Percentiles rank a stretch among this genome's conserved stretches.
Conservation (phyloP, 192 early-diverging fungal species). For the Chytriomyces sp. region DNA sequence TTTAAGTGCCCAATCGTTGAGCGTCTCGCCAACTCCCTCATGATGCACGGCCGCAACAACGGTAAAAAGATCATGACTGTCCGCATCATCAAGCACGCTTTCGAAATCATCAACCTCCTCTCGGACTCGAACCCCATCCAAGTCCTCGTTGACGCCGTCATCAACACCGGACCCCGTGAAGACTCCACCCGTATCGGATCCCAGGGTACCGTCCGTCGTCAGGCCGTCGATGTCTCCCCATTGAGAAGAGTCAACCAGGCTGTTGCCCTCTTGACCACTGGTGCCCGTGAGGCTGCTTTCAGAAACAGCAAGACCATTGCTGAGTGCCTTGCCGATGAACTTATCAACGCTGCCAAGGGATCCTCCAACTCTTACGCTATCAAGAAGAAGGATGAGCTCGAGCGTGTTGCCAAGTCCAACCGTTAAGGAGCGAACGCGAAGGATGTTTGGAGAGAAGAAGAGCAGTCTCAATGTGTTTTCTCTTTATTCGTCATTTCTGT, state of each 20-base stretch:
- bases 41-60: conserved; percentile 99
- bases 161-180: conserved; percentile 99
- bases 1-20: conserved; percentile 92
- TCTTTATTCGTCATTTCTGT: conserved; percentile 38
- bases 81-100: conserved; percentile 99
- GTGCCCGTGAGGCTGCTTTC: conserved; percentile 97
- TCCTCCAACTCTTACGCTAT: conserved; percentile 99
- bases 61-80: conserved; percentile 99
- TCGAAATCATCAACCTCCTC: conserved; percentile 98
- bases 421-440: conserved; percentile 26
- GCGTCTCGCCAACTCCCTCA: conserved; percentile 97
- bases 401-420: conserved; percentile 81
- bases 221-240: conserved; percentile 99
- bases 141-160: conserved; percentile 96
- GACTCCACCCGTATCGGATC: conserved; percentile 99
- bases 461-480: conserved; percentile 41
- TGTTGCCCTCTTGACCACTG: conserved; percentile 91
- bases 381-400: conserved; percentile 99
- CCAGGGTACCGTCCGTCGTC: conserved; percentile 96
- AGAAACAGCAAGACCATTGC: conserved; percentile 99
- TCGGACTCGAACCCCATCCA: conserved; percentile 99
- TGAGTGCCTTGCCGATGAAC: conserved; percentile 98
- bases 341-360: conserved; percentile 95
- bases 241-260: conserved; percentile 97
- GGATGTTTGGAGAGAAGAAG: conserved; percentile 39